Evolutionary conservation across 2,329 filamentous ascomycete species (phyloP), one percentile per base, ranked within the genome.

Genomic region (Colletotrichum sp.): DNA sequence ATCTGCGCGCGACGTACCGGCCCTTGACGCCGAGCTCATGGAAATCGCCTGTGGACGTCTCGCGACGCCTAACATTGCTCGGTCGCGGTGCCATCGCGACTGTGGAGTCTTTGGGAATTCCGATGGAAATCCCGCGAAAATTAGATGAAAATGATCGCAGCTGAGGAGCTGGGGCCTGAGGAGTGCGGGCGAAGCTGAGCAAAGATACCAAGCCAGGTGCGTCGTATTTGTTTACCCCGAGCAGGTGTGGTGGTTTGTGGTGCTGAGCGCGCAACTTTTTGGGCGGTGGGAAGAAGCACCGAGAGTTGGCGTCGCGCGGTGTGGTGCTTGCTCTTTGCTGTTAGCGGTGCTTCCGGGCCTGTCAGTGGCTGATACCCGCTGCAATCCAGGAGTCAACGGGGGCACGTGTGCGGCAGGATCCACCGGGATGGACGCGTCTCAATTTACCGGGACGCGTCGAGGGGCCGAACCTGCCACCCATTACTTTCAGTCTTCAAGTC

Each of bases 11-110:
- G 32, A 75, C 83, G 72, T 84, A 89, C 89, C 89, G 88, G 81
- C 89, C 89, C 72, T 83, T 83, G 48, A 87, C 85, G 66, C 89
- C 89, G n/a, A 90, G 79, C 34, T 88, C 86, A 80, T 88, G 90
- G 28, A 90, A 82, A 67, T 86, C 77, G 65, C 73, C 75, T 18
- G 77, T 59, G 39, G 72, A 86, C 72, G 89, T 88, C 77, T 84
- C 72, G 70, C 73, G 73, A 65, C 73, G 73, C 32, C 73, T 44
- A 10, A 64, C 73, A 34, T 75, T 75, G 16, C 55, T 64, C 32
- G 64, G 70, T 60, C 73, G 73, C 70, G 73, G 73, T 69, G 73
- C 70, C 73, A 75, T 75, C 65, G 64, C 44, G 70, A 68, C 44
- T 30, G 64, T 73, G 32, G 26, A 52, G 73, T 63, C 34, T 6